These are phyloP conservation scores for Haplosporangium sp. DNA, from an alignment of 371 early-diverging fungal genomes.

Conservation along the genomic window DNA sequence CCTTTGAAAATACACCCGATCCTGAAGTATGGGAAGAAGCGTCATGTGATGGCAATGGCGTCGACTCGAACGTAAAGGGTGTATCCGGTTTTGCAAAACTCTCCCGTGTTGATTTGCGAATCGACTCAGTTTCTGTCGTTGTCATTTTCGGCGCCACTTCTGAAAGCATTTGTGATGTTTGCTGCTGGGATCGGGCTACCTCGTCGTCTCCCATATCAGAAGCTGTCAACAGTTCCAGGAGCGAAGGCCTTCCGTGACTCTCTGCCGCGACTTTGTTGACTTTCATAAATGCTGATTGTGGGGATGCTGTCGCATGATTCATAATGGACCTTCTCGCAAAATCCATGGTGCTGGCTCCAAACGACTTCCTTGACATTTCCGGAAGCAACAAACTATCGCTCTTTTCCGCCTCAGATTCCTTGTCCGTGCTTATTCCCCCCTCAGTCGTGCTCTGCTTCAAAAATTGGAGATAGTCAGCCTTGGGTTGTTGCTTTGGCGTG, in stretches of 20 bases:
- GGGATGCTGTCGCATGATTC: slow-evolving; percentile 24
- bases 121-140: too few relatives aligned
- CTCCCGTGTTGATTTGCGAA: too few relatives aligned
- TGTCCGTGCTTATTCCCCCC: not conserved
- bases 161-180: not conserved
- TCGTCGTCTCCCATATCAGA: slow-evolving; percentile 8
- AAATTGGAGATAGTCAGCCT: slow-evolving; percentile 5
- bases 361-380: not conserved
- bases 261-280: slow-evolving; percentile 22
- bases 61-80: slow-evolving; percentile 22
- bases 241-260: slow-evolving; percentile 18
- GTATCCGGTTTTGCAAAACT: slow-evolving; percentile 14
- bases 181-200: not conserved
- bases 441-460: not conserved
- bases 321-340: slow-evolving; percentile 41
- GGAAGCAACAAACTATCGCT: not conserved
- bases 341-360: slow-evolving; percentile 15
- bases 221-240: slow-evolving; percentile 24
- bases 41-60: slow-evolving; percentile 8
- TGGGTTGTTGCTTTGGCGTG: slow-evolving; percentile 10
- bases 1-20: not conserved
- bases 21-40: not conserved
- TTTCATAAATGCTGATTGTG: slow-evolving; percentile 16
- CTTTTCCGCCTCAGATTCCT: not conserved
- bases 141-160: too few relatives aligned